Evolutionary conservation across 2,329 filamentous ascomycete genomes (phyloP), one percentile per base, ranked within the genome.

Genomic region (Neonectria faginata): DNA sequence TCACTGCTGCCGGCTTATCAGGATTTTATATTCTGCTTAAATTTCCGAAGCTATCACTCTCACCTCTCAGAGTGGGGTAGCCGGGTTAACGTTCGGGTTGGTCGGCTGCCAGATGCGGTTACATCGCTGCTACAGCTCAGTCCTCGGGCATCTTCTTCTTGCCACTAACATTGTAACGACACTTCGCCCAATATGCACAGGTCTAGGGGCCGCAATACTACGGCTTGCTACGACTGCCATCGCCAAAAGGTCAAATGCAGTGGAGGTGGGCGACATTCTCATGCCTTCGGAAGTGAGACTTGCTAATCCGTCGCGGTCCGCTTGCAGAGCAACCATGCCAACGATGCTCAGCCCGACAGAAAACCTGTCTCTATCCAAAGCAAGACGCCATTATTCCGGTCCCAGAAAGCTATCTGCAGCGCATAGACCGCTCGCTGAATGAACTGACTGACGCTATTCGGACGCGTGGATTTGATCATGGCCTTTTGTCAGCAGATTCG

Each of bases 191-290:
- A 45, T 22, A 45, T 45, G 42, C 42, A 18, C 8, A 45, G 20
- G 42, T 22, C 42, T 9, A 10, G 42, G 42, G 42, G 42, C n/a
- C 42, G 42, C 42, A 45, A 45, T 45, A 22, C 42, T 45, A 45
- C 42, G 20, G 42, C 42, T 45, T 45, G 42, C 42, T 45, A 45
- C 20, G 42, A 45, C 42, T 45, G 42, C 42, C 42, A 45, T 5
- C 42, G 42, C 42, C 42, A 45, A 45, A 45, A 45, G 42, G 42
- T 45, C 42, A 45, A 45, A 45, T 45, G 42, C 20, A 45, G 42
- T 45, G 42, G 42, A 45, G 42, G 10, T 45, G 42, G n/a, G 42
- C 42, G n/a, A 45, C 16, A 45, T 45, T 8, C 16, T 16, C 20
- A 12, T 8, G 9, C 42, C 42, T 9, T 45, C 42, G 8, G 16